Conservation (phyloP, 176 grass and related monocot species). For the Carex parvula region DNA sequence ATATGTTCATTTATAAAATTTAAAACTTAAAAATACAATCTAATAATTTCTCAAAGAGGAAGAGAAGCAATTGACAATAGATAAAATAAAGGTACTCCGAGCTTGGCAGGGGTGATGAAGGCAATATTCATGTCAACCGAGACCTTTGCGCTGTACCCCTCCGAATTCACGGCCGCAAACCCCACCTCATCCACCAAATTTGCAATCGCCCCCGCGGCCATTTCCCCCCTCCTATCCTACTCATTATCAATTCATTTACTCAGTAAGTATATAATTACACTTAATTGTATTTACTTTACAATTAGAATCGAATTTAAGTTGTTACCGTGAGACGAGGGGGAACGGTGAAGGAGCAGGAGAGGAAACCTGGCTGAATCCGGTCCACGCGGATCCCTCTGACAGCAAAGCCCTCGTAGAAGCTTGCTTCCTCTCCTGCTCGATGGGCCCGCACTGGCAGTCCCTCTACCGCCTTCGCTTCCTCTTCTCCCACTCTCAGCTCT, state of each 20-base stretch:
- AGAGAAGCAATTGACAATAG: too few relatives aligned
- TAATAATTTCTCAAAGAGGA: too few relatives aligned
- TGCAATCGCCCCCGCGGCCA: constrained; percentile 58
- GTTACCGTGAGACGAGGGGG: constrained; percentile 56
- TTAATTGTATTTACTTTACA: too few relatives aligned
- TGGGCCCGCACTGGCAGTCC: constrained; percentile 31
- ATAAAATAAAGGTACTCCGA: constrained; percentile 5
- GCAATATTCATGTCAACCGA: constrained; percentile 80
- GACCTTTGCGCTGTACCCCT: constrained; percentile 39
- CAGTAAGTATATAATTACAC: too few relatives aligned
- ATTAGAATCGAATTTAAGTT: too few relatives aligned
- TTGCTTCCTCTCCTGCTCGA: constrained; percentile 17
- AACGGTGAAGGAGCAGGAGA: constrained; percentile 84
- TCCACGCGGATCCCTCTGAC: constrained; percentile 61
- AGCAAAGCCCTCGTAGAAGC: constrained; percentile 75
- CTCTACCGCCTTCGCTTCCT: constrained; percentile 39
- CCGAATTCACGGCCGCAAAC: constrained; percentile 30
- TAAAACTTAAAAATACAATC: too few relatives aligned
- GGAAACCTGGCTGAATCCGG: constrained; percentile 41
- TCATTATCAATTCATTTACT: neutral
- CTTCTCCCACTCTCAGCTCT: constrained; percentile 27
- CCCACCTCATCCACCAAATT: constrained; percentile 61
- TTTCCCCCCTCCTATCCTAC: constrained; percentile 25
- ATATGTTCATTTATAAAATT: too few relatives aligned
- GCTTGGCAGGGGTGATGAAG: constrained; percentile 40